These are phyloP conservation scores for Kockiozyma suomiensis DNA, from an alignment of 805 yeast genomes.

Conservation along the genomic window DNA sequence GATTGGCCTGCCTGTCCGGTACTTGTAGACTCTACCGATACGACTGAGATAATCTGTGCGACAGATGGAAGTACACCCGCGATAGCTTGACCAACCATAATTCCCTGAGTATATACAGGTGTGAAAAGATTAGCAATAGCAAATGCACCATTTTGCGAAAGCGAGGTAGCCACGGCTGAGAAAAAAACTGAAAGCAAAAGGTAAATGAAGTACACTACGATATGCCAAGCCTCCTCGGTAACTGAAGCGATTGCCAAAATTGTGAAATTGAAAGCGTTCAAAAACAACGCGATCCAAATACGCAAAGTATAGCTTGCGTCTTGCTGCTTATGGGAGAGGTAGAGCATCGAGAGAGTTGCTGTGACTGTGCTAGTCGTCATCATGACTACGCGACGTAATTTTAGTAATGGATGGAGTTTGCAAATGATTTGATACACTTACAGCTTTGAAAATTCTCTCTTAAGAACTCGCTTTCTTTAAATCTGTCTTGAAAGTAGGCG, in stretches of 20 bases:
- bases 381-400: neutral
- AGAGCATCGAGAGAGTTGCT: slow-evolving; percentile 38
- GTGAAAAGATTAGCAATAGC: slow-evolving; percentile 81
- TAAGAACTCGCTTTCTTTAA: slow-evolving; percentile 46
- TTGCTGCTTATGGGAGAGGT: slow-evolving; percentile 20
- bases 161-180: slow-evolving; percentile 62
- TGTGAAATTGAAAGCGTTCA: slow-evolving; percentile 27
- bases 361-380: slow-evolving; percentile 41
- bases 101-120: slow-evolving; percentile 78
- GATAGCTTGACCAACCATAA: slow-evolving; percentile 92
- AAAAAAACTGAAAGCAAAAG: slow-evolving; percentile 65
- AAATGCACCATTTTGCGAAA: slow-evolving; percentile 87
- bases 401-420: no score
- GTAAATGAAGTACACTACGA: slow-evolving; percentile 46
- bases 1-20: slow-evolving; percentile 3
- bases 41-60: slow-evolving; percentile 60
- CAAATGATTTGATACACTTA: no score
- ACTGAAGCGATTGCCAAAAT: slow-evolving; percentile 32
- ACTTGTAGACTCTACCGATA: slow-evolving; percentile 38
- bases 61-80: slow-evolving; percentile 91
- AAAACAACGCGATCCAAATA: slow-evolving; percentile 26
- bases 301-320: slow-evolving; percentile 32
- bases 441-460: slow-evolving; percentile 53
- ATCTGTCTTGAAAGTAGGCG: slow-evolving; percentile 69
- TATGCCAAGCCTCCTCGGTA: slow-evolving; percentile 24